These are phyloP conservation scores for Lentinula sp. DNA, from an alignment of 768 basidiomycete species.

Conservation along the genomic window DNA sequence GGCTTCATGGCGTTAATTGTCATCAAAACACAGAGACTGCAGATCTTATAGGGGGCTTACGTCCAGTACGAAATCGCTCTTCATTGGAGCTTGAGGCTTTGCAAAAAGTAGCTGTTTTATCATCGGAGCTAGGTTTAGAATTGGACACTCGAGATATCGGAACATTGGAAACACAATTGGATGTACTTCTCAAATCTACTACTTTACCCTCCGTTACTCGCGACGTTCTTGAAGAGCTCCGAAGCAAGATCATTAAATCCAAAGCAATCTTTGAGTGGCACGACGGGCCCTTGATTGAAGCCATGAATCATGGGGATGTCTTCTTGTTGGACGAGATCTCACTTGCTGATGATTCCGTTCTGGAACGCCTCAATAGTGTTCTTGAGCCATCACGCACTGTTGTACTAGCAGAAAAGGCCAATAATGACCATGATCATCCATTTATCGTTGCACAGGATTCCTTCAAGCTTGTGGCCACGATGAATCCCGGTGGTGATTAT, in stretches of 20 bases:
- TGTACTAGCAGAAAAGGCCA: conserved; percentile 90
- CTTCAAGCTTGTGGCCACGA: conserved; percentile 93
- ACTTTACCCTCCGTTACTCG: conserved; percentile 23
- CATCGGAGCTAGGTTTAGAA: conserved; percentile 35
- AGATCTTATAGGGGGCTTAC: conserved; percentile 89
- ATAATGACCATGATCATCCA: conserved; percentile 61
- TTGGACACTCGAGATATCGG: conserved; percentile 13
- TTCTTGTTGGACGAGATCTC: conserved; percentile 97
- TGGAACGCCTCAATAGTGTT: conserved; percentile 95
- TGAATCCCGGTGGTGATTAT: conserved; percentile 99
- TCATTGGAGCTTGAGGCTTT: conserved; percentile 44
- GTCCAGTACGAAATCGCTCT: conserved; percentile 77
- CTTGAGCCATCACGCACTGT: conserved; percentile 87
- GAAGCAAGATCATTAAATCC: conserved; percentile 39
- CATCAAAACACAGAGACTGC: conserved; percentile 99
- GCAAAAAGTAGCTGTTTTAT: conserved; percentile 32
- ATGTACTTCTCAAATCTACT: conserved; percentile 6
- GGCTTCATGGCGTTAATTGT: conserved; percentile 77
- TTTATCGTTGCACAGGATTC: conserved; percentile 54
- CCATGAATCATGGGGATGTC: conserved; percentile 81
- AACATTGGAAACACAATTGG: conserved; percentile 15
- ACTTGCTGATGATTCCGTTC: conserved; percentile 94
- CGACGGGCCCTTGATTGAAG: conserved; percentile 91
- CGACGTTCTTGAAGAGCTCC: conserved; percentile 32
- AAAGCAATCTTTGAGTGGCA: conserved; percentile 94